phyloP scores from a whole-genome alignment of 768 basidiomycete genomes.

The Cubamyces sp. region DNA sequence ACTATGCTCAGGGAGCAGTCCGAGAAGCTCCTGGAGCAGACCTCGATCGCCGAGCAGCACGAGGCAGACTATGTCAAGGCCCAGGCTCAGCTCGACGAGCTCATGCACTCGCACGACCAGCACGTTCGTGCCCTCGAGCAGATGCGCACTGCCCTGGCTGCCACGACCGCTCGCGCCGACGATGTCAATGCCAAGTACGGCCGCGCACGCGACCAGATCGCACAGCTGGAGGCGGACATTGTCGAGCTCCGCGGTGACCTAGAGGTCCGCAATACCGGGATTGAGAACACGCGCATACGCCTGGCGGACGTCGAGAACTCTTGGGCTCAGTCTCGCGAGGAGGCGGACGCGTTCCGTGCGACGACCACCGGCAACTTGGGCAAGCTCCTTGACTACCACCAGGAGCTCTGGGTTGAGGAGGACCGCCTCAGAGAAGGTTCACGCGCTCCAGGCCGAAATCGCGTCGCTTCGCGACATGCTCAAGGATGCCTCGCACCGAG shows the following conservation, averaged over 20 bases:
- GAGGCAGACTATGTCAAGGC: conserved; percentile 76
- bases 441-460: conserved; percentile 79
- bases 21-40: conserved; percentile 73
- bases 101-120: conserved; percentile 72
- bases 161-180: conserved; percentile 74
- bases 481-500: conserved; percentile 71
- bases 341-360: conserved; percentile 88
- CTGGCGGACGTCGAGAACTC: conserved; percentile 85
- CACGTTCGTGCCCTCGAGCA: conserved; percentile 90
- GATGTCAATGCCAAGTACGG: conserved; percentile 80
- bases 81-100: conserved; percentile 71
- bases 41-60: conserved; percentile 73
- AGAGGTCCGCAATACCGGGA: conserved; percentile 73
- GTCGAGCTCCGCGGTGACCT: conserved; percentile 81
- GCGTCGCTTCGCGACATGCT: conserved; percentile 78
- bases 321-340: conserved; percentile 91
- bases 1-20: conserved; percentile 72
- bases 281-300: conserved; percentile 66
- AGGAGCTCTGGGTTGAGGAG: conserved; percentile 83
- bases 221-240: conserved; percentile 73
- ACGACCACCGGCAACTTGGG: conserved; percentile 86
- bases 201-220: conserved; percentile 69
- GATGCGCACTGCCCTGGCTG: conserved; percentile 73
- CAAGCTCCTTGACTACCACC: conserved; percentile 85
- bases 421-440: conserved; percentile 79